Evolutionary conservation across 1,284 basidiomycete genomes (phyloP).

Genomic region (Trichosporon ovoides): DNA sequence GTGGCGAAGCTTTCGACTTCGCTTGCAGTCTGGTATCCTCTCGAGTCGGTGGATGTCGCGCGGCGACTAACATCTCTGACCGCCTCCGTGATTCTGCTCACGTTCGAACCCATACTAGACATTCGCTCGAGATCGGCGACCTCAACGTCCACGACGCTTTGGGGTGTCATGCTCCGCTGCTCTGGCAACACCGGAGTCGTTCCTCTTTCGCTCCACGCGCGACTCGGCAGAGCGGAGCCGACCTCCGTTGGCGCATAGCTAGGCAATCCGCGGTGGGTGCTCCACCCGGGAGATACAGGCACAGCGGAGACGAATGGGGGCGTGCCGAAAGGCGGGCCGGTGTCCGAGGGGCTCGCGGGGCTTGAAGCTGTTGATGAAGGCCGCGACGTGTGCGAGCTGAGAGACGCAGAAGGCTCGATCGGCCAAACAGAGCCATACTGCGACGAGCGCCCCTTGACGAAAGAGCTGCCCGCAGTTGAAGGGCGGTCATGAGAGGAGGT

Average conservation of each 20-base stretch:
- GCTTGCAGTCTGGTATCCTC: neutral
- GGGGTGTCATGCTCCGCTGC: neutral
- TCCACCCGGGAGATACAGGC: neutral
- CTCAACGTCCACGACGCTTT: neutral
- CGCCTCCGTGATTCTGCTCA: neutral
- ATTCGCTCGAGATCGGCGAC: conserved; percentile 6
- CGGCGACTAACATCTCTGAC: neutral
- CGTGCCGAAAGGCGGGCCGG: neutral
- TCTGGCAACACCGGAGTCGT: neutral
- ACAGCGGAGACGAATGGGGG: neutral
- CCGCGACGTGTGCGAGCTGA: neutral
- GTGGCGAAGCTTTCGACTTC: neutral
- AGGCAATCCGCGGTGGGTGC: neutral
- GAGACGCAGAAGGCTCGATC: neutral
- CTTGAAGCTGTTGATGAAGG: neutral
- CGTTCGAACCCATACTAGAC: neutral
- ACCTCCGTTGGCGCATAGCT: neutral
- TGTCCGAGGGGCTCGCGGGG: neutral
- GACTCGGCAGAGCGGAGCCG: neutral
- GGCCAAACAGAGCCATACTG: neutral
- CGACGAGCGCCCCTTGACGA: neutral
- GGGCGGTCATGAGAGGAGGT: neutral
- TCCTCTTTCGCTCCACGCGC: neutral
- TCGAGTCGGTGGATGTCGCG: neutral
- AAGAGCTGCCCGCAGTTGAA: neutral